Base-by-base conservation (phyloP, 1,139 yeast species). In the Starmera stellimalicola region DNA sequence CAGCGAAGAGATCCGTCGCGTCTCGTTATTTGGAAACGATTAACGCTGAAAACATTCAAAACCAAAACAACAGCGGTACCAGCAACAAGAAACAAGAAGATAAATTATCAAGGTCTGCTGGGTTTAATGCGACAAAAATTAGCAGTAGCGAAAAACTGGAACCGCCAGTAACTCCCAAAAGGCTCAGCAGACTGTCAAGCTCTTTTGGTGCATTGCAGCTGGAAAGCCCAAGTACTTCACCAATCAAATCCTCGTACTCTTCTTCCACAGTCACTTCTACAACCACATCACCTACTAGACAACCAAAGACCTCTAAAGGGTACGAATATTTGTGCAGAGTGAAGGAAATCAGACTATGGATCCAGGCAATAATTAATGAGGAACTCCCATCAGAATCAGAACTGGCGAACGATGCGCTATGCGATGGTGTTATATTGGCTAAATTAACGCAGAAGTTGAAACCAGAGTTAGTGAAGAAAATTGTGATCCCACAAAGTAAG, bases 261-360 rank as follows among this genome's bases (percentile, higher is more conserved):
- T n/a, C n/a, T n/a, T 11, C 33, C 5, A 31, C 23, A 12, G 14
- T 28, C 20, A 30, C 31, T 31, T 22, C 20, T 23, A 10, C 15
- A 14, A 22, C 11, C 20, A 4, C 19, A 18, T 26, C 29, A 19
- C 19, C 30, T 19, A 6, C 19, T 17, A 12, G n/a, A 2, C 16
- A 29, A 10, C 15, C 5, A 9, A 22, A 23, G 11, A 24, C 19
- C 3, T 38, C 43, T 18, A 58, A 70, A 40, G 77, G 77, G 0
- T 84, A 85, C 48, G 95, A 87, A 51, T 91, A 85, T 51, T 66
- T 91, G 26, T 91, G 97, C 53, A 77, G 95, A 45, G 77, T 91
- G 22, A 76, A 77, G 27, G 95, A 94, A 47, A 87, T 93, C 17
- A 85, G 84, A 54, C 66, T 66, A 37, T 79, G 88, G 88, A 69